These are phyloP conservation scores for Cladophialophora immunda DNA, from an alignment of 2,329 filamentous ascomycete genomes.

Conservation along the genomic window DNA sequence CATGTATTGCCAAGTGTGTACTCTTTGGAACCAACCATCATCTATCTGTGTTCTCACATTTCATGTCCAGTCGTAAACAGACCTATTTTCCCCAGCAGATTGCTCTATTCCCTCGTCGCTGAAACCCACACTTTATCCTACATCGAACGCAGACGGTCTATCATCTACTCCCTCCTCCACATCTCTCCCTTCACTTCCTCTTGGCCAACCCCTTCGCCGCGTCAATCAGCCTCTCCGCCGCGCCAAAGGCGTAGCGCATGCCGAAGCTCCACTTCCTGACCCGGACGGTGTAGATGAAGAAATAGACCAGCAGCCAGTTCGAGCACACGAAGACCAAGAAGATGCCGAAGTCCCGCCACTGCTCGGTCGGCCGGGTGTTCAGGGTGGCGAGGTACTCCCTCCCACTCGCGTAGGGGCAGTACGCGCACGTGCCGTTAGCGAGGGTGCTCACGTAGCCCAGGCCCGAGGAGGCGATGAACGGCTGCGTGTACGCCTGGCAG, in stretches of 20 bases:
- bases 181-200: not conserved
- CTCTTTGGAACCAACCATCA: not conserved
- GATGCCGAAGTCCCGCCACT: slow-evolving; percentile 77
- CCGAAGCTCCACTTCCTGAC: slow-evolving; percentile 77
- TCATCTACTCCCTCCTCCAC: too few relatives aligned
- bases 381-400: slow-evolving; percentile 71
- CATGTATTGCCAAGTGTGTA: too few relatives aligned
- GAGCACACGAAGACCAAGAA: slow-evolving; percentile 75
- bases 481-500: slow-evolving; percentile 70
- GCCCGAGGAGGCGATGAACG: slow-evolving; percentile 58
- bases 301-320: slow-evolving; percentile 77
- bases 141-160: too few relatives aligned
- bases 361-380: slow-evolving; percentile 65
- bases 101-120: not conserved
- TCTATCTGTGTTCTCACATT: not conserved
- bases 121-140: too few relatives aligned
- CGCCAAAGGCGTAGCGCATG: slow-evolving; percentile 65
- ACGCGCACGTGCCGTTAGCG: slow-evolving; percentile 69
- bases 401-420: slow-evolving; percentile 73
- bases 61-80: too few relatives aligned
- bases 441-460: slow-evolving; percentile 67
- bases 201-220: not conserved
- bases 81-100: too few relatives aligned
- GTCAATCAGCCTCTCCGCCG: slow-evolving; percentile 53
- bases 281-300: slow-evolving; percentile 78